Conservation (phyloP, 2,329 filamentous ascomycete genomes). For the Aspergillus sp. region DNA sequence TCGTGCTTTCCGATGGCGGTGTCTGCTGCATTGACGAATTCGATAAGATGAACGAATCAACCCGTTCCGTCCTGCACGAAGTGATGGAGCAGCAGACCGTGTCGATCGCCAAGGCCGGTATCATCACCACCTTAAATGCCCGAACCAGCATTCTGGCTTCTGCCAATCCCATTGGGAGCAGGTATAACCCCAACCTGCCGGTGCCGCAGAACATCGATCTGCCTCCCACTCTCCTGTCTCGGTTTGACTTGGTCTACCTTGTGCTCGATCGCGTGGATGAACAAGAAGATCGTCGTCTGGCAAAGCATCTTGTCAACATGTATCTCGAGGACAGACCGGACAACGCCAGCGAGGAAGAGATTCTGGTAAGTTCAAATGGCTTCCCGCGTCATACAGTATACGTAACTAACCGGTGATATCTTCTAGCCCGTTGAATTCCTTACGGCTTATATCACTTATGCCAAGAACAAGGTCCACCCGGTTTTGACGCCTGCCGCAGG, state of each 20-base stretch:
- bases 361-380: slow-evolving; percentile 64
- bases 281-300: slow-evolving; percentile 80
- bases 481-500: slow-evolving; percentile 76
- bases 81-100: slow-evolving; percentile 81
- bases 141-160: slow-evolving; percentile 94
- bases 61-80: slow-evolving; percentile 72
- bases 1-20: slow-evolving; percentile 72
- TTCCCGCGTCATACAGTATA: background rate
- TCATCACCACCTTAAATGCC: slow-evolving; percentile 87
- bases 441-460: slow-evolving; percentile 96
- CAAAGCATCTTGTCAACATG: slow-evolving; percentile 91
- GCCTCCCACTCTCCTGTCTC: slow-evolving; percentile 87
- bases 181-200: slow-evolving; percentile 93
- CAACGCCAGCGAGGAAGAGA: slow-evolving; percentile 72
- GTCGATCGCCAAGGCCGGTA: slow-evolving; percentile 74
- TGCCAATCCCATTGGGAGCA: slow-evolving; percentile 95
- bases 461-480: slow-evolving; percentile 81
- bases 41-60: slow-evolving; percentile 76
- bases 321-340: slow-evolving; percentile 94
- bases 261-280: slow-evolving; percentile 94
- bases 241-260: slow-evolving; percentile 96
- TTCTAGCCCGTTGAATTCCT: slow-evolving; percentile 85
- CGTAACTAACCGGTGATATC: slow-evolving; percentile 7
- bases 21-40: slow-evolving; percentile 79
- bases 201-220: slow-evolving; percentile 98